A percentile compares a stretch with the other conserved stretches of the same genome.
These are phyloP conservation scores for Drosera spatulata DNA, from an alignment of 179 eudicot genomes.

Conservation along the genomic window DNA sequence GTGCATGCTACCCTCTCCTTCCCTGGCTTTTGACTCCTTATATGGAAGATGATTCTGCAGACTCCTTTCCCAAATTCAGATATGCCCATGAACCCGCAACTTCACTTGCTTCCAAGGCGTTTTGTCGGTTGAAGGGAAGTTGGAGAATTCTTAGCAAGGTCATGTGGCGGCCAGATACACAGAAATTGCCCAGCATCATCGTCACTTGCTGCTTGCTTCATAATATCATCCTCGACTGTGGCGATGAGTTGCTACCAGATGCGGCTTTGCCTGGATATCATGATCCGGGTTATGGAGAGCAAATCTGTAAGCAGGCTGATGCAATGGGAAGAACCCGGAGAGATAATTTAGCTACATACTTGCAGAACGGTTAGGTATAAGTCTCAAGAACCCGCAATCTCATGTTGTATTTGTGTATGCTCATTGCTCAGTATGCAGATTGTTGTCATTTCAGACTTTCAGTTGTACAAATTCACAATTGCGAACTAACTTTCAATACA, in stretches of 20 bases:
- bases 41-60: slow-evolving; percentile 17
- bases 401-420: too few species aligned
- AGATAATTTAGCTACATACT: too few species aligned
- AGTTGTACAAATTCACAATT: too few species aligned
- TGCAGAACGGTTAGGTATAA: too few species aligned
- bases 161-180: slow-evolving; percentile 98
- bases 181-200: slow-evolving; percentile 84
- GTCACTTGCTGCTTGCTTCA: slow-evolving; percentile 90
- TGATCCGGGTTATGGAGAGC: slow-evolving; percentile 51
- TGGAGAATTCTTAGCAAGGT: slow-evolving; percentile 96
- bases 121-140: slow-evolving; percentile 63
- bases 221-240: slow-evolving; percentile 71
- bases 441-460: too few species aligned
- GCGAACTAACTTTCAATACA: too few species aligned
- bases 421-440: too few species aligned
- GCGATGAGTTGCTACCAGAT: slow-evolving; percentile 47
- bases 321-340: too few species aligned
- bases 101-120: slow-evolving; percentile 54
- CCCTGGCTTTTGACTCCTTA: slow-evolving; percentile 86
- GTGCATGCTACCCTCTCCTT: slow-evolving; percentile 67
- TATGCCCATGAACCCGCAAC: slow-evolving; percentile 52
- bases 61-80: slow-evolving; percentile 21
- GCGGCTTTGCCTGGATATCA: slow-evolving; percentile 53
- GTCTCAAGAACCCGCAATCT: too few species aligned
- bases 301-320: slow-evolving; percentile 43